Evolutionary conservation across 2,329 filamentous ascomycete species (phyloP).

Genomic region (Malbranchea cinnamomea): DNA sequence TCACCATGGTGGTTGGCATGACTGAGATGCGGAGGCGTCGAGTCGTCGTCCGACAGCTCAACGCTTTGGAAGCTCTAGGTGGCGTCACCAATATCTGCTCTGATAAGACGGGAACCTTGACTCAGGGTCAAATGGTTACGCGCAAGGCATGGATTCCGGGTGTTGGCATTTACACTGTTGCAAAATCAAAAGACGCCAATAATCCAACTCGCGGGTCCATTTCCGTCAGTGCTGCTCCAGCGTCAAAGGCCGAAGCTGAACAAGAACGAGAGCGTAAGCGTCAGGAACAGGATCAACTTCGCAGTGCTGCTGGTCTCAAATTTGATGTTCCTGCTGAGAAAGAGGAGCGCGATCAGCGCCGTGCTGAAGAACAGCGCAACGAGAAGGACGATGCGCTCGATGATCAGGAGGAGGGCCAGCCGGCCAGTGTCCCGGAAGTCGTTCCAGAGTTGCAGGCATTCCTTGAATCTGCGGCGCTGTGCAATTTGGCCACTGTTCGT

Average conservation of each 20-base stretch:
- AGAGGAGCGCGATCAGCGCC: conserved; percentile 16
- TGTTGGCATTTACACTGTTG: conserved; percentile 37
- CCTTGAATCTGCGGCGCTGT: conserved; percentile 39
- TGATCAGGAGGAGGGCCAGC: conserved; percentile 13
- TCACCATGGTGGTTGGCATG: conserved; percentile 44
- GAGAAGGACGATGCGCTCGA: conserved; percentile 9
- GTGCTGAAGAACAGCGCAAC: conserved; percentile 13
- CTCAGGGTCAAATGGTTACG: conserved; percentile 45
- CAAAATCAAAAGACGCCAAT: conserved; percentile 37
- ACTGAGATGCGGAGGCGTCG: conserved; percentile 38
- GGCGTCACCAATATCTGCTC: conserved; percentile 44
- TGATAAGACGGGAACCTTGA: conserved; percentile 42
- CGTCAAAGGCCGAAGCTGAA: conserved; percentile 17
- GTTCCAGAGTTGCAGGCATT: conserved; percentile 35
- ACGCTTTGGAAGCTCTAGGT: conserved; percentile 41
- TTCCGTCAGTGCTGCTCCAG: conserved; percentile 21
- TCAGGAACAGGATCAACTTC: conserved; percentile 40
- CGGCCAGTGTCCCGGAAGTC: conserved; percentile 20
- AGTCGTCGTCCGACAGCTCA: conserved; percentile 40
- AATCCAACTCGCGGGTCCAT: conserved; percentile 39
- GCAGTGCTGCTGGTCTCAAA: conserved; percentile 44
- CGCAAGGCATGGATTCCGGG: conserved; percentile 42
- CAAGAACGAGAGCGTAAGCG: conserved; percentile 24
- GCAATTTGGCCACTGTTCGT: conserved; percentile 38
- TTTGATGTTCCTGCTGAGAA: conserved; percentile 46